Evolutionary conservation across 2,329 filamentous ascomycete species (phyloP), one percentile per base, ranked within the genome.

Genomic region (Verticillium albo-atrum): DNA sequence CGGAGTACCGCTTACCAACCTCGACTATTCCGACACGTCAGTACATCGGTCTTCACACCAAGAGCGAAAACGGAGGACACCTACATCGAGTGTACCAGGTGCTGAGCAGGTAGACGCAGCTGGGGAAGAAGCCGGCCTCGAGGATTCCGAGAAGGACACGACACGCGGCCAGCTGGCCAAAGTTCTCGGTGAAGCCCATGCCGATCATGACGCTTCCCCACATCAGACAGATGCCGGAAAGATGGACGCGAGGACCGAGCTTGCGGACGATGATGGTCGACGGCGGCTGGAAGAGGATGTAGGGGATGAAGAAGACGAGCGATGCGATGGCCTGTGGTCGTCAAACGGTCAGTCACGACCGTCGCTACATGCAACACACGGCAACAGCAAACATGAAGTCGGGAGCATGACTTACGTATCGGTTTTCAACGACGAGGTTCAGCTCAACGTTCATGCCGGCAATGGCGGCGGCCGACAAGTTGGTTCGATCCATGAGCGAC

Each of bases 401-500:
- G 55, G 32, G 14, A 32, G 20, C 76, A 66, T 23, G 17, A 23
- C 42, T 23, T 59, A 79, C 78, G 54, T 81, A 82, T 68, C 78
- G 75, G 57, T 77, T 75, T 6, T 75, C 77, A 1, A 75, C 69
- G 5, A 50, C 52, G 2, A 86, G 71, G 3, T 68, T 54, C 27
- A 86, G 71, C 54, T 85, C 83, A 1, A 62, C 63, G 17, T 69
- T 67, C 80, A 85, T 83, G 57, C 83, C 90, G 23, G 91, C 90
- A 70, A 94, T 88, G 53, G 84, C 84, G 47, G 89, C 90, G 25
- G 84, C 79, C n/a, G 84, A 84, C 70, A 93, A 75, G 72, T 94
- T 94, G 2, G 89, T 91, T 32, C 91, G 80, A 69, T 95, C 91
- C 85, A 94, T 90, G 61, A 94, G 75, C 64, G 84, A 89, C 66